Evolutionary conservation across 2,329 filamentous ascomycete genomes (phyloP).

Genomic region (Fusarium albidum): DNA sequence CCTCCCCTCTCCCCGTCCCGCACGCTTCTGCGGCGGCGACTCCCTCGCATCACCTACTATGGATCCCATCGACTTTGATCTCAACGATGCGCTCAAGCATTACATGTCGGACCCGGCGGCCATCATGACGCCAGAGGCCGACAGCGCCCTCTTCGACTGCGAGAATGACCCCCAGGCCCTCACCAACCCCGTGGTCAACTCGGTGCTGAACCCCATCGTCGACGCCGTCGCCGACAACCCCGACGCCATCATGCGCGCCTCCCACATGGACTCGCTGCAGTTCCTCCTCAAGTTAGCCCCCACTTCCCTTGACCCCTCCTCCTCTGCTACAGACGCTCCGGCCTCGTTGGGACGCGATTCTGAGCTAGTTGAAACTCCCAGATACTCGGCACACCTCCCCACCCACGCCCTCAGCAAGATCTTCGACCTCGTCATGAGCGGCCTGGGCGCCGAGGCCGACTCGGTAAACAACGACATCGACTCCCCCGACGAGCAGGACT

Average conservation of each 20-base stretch:
- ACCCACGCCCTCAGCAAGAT: slow-evolving; percentile 88
- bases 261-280: slow-evolving; percentile 90
- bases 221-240: slow-evolving; percentile 92
- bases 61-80: slow-evolving; percentile 87
- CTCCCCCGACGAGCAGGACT: slow-evolving; percentile 84
- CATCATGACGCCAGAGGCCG: slow-evolving; percentile 86
- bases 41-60: slow-evolving; percentile 52
- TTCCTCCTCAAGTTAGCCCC: slow-evolving; percentile 94
- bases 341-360: slow-evolving; percentile 39
- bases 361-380: slow-evolving; percentile 68
- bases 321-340: slow-evolving; percentile 28
- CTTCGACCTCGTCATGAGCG: slow-evolving; percentile 88
- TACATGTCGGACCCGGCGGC: slow-evolving; percentile 93
- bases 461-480: slow-evolving; percentile 86
- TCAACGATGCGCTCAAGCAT: slow-evolving; percentile 95
- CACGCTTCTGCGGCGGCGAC: slow-evolving; percentile 30
- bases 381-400: slow-evolving; percentile 82
- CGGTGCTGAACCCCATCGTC: slow-evolving; percentile 88
- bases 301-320: slow-evolving; percentile 51
- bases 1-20: slow-evolving; percentile 20
- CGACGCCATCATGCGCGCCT: slow-evolving; percentile 81
- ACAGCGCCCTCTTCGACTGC: slow-evolving; percentile 84
- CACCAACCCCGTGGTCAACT: slow-evolving; percentile 80
- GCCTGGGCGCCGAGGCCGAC: slow-evolving; percentile 85
- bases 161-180: slow-evolving; percentile 90